Evolutionary conservation across 306 rosid species (phyloP).

Genomic region (Glycine tomentella): DNA sequence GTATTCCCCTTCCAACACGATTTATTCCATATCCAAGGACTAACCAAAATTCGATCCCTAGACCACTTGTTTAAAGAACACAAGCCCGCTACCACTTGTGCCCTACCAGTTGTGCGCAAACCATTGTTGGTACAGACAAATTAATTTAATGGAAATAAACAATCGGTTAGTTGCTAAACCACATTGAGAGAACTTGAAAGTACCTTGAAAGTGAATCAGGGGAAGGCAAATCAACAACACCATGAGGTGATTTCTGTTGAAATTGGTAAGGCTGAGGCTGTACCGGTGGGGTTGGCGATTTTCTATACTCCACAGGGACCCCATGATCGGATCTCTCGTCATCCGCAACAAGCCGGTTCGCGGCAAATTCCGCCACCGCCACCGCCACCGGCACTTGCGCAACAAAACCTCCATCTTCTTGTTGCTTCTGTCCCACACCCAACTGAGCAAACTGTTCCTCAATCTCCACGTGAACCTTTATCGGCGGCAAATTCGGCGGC

Average conservation of each 20-base stretch:
- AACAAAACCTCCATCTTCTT: conserved; percentile 57
- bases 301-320: conserved; percentile 55
- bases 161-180: background rate
- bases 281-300: conserved; percentile 44
- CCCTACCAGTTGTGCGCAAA: no score
- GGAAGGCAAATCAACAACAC: conserved; percentile 62
- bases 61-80: no score
- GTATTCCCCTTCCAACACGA: no score
- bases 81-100: no score
- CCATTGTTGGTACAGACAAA: no score
- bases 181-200: background rate
- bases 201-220: conserved; percentile 88
- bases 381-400: background rate
- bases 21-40: no score
- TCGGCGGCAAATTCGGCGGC: conserved; percentile 64
- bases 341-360: conserved; percentile 60
- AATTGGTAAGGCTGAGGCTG: conserved; percentile 53
- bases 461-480: conserved; percentile 60
- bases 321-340: conserved; percentile 85
- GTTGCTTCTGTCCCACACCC: conserved; percentile 60
- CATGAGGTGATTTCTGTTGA: conserved; percentile 60
- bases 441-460: conserved; percentile 81
- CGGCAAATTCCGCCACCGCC: no score
- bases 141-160: no score
- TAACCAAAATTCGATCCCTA: no score